Base-by-base conservation (phyloP, 306 rosid species). In the Castanea mollissima region DNA sequence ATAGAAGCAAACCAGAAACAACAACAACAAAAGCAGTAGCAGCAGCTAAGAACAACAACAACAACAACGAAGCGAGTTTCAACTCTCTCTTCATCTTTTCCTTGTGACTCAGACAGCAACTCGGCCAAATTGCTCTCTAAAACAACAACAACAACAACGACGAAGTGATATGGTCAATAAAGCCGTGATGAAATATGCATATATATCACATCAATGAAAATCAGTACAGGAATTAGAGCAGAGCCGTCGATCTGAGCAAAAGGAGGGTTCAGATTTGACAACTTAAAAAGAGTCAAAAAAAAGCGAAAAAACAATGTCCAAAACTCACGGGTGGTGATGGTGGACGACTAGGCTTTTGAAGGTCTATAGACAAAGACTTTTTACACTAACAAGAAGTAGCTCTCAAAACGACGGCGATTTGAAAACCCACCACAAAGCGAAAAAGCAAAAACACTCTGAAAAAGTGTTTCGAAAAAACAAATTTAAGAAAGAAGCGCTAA, bases 181-280 rank as follows among this genome's bases (percentile, higher is more conserved):
- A 41, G 46, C 46, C 8, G 2, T 2, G 46, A 8, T 41, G 46
- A 64, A 64, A 21, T 10, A 72, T 44, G 1, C 54, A 78, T 76
- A 84, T 72, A 76, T 32, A 81, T 84, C 85, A 69, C 72, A 74
- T 57, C 78, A 68, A n/a, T 31, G 65, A 59, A 59, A 59, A 59
- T 23, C 2, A 23, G 57, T 3, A 49, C 27, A 18, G 21, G n/a
- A n/a, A 85, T 15, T 34, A 55, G 16, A 74, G 52, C 18, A 29
- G 62, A 83, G 86, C 91, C 92, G 94, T 88, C 91, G 90, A 80
- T 86, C 27, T 75, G 32, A 49, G 63, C 32, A 69, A 54, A 79
- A 27, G 71, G 32, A 69, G 4, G 60, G 80, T 34, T 73, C 9
- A 55, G 84, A 73, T 81, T 79, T 71, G 89, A 83, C 87, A 52